phyloP scores from a whole-genome alignment of 1,284 basidiomycete genomes.

The Amylostereum chailletii region DNA sequence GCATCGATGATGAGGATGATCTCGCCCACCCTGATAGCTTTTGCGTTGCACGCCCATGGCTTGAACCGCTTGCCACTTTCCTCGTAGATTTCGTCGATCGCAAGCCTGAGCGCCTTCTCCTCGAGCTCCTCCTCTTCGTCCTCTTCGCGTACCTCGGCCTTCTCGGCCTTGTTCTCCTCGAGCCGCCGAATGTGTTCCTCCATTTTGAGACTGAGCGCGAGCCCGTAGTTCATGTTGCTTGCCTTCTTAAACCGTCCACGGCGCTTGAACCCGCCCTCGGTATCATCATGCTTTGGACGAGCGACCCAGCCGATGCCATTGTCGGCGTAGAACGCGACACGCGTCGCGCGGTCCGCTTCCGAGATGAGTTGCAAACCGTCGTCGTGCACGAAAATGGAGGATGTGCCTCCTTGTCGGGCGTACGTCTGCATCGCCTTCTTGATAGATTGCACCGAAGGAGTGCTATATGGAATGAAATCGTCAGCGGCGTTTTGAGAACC shows the following conservation, averaged over 20 bases:
- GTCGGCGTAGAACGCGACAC: slow-evolving; percentile 40
- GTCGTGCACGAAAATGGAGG: slow-evolving; percentile 69
- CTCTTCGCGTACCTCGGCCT: slow-evolving; percentile 15
- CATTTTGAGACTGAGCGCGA: slow-evolving; percentile 39
- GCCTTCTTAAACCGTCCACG: slow-evolving; percentile 58
- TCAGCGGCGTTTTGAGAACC: slow-evolving; percentile 1
- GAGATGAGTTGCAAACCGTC: slow-evolving; percentile 48
- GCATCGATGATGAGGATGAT: slow-evolving; percentile 70
- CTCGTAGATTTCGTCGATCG: slow-evolving; percentile 59
- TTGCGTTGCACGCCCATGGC: slow-evolving; percentile 60
- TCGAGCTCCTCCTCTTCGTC: slow-evolving; percentile 39
- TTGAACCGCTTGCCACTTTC: slow-evolving; percentile 44
- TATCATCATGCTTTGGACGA: slow-evolving; percentile 36
- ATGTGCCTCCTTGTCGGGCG: slow-evolving; percentile 74
- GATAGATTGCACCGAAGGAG: slow-evolving; percentile 71
- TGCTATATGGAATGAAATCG: slow-evolving; percentile 23
- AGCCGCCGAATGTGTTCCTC: slow-evolving; percentile 40
- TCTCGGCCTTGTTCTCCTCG: slow-evolving; percentile 25
- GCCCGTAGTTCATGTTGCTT: slow-evolving; percentile 52
- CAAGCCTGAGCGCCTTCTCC: slow-evolving; percentile 54
- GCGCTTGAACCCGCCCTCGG: slow-evolving; percentile 38
- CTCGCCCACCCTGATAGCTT: slow-evolving; percentile 51
- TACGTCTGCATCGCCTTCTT: slow-evolving; percentile 86
- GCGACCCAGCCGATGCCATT: slow-evolving; percentile 50
- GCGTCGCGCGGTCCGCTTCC: slow-evolving; percentile 26